Evolutionary conservation across 768 basidiomycete species (phyloP).

Genomic region (Lactifluus echinatus): DNA sequence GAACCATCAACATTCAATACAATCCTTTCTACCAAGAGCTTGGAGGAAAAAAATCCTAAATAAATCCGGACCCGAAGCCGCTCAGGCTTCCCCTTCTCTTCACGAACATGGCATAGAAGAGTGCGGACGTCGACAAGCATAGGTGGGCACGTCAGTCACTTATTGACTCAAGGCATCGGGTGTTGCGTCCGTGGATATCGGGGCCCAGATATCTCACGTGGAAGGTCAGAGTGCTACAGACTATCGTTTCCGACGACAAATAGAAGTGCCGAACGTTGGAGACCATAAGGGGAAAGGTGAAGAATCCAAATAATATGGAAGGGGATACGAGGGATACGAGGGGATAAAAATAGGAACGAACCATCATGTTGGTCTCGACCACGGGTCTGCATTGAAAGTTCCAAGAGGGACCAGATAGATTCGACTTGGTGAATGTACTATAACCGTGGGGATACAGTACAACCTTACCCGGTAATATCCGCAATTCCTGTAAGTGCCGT

Average conservation of each 20-base stretch:
- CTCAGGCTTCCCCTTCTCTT: background rate
- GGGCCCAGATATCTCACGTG: background rate
- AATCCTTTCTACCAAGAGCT: background rate
- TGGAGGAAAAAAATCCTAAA: background rate
- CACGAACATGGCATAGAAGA: conserved; percentile 3
- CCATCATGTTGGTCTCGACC: conserved; percentile 83
- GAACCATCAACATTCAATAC: background rate
- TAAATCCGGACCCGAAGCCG: background rate
- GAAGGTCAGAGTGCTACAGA: background rate
- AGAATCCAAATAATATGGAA: background rate
- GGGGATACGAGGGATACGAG: background rate
- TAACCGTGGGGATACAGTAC: background rate
- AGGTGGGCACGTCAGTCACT: background rate
- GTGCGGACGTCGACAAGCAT: background rate
- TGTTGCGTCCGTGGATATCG: background rate
- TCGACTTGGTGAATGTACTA: background rate
- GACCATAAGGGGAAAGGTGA: background rate
- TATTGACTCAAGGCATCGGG: background rate
- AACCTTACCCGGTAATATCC: conserved; percentile 61
- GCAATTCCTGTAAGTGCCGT: conserved; percentile 41
- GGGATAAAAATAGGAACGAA: conserved; percentile 22
- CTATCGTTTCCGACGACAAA: background rate
- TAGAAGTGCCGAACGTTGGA: background rate
- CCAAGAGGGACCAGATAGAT: background rate
- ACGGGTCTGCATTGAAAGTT: conserved; percentile 43